Percentiles rank a stretch among this genome's conserved stretches.
phyloP scores from a whole-genome alignment of 352 stramenopile genomes.

The Pythium brachiatum region DNA sequence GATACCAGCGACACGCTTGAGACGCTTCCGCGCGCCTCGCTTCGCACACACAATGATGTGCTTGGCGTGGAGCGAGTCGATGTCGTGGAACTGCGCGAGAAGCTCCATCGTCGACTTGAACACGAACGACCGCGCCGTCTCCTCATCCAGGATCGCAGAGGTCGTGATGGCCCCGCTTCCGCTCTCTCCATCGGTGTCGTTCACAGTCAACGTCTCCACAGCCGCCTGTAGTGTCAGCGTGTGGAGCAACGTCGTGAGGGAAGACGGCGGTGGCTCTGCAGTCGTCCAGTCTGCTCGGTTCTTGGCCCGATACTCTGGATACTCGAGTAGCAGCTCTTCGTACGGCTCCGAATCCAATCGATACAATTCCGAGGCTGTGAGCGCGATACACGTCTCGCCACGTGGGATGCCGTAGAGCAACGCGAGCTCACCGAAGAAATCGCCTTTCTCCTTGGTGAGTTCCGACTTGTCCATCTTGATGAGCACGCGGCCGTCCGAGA shows the following conservation, averaged over 20 bases:
- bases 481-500: slow-evolving; percentile 52
- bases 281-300: slow-evolving; percentile 61
- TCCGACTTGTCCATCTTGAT: slow-evolving; percentile 55
- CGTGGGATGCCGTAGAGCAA: slow-evolving; percentile 59
- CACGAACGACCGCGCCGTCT: slow-evolving; percentile 45
- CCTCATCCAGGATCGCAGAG: slow-evolving; percentile 30
- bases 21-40: slow-evolving; percentile 34
- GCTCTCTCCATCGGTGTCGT: not conserved
- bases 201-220: slow-evolving; percentile 6
- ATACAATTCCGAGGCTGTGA: slow-evolving; percentile 63
- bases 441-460: slow-evolving; percentile 45
- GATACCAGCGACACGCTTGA: slow-evolving; percentile 22
- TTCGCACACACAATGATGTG: slow-evolving; percentile 39
- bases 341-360: slow-evolving; percentile 60
- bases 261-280: slow-evolving; percentile 17
- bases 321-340: slow-evolving; percentile 59
- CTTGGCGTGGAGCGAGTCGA: slow-evolving; percentile 54
- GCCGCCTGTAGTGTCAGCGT: slow-evolving; percentile 12
- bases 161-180: not conserved
- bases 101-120: slow-evolving; percentile 54
- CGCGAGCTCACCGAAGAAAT: slow-evolving; percentile 60
- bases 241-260: slow-evolving; percentile 23
- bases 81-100: slow-evolving; percentile 34
- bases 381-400: slow-evolving; percentile 59
- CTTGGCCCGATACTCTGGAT: slow-evolving; percentile 56